A percentile compares a stretch with the other conserved stretches of the same genome.
phyloP scores from a whole-genome alignment of 805 yeast species.

The Metschnikowia sp. region DNA sequence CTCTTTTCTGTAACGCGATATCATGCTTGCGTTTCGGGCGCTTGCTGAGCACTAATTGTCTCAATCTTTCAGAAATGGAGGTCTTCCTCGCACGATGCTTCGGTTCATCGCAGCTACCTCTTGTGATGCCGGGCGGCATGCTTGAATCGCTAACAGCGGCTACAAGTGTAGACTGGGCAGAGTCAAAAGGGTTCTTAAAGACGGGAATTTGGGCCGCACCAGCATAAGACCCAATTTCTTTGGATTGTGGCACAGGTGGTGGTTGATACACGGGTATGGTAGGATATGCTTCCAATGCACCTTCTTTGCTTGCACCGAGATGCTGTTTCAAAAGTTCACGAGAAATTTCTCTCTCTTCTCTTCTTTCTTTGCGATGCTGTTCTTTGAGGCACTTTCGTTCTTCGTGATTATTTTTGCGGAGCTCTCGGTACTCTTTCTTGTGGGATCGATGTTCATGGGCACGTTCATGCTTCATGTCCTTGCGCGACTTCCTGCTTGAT shows the following conservation, averaged over 20 bases:
- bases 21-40: not conserved
- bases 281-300: not conserved
- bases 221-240: not conserved
- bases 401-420: not conserved
- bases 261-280: not conserved
- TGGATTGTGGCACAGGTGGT: not conserved
- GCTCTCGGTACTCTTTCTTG: not conserved
- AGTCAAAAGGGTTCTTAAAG: constrained; percentile 14
- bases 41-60: constrained; percentile 9
- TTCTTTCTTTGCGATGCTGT: constrained; percentile 1
- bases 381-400: not conserved
- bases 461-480: not conserved
- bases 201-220: not conserved
- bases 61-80: constrained; percentile 10
- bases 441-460: not conserved
- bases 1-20: constrained; percentile 16
- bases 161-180: constrained; percentile 14
- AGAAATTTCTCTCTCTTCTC: constrained; percentile 9
- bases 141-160: constrained; percentile 3
- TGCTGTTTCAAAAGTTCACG: constrained; percentile 10
- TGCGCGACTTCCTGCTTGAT: not conserved
- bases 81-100: not conserved
- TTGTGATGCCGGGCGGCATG: not conserved
- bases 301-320: constrained; percentile 1
- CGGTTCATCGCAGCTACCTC: constrained; percentile 1